These are phyloP conservation scores for Fragilariopsis cylindrus DNA, from an alignment of 108 stramenopile genomes.

Conservation along the genomic window DNA sequence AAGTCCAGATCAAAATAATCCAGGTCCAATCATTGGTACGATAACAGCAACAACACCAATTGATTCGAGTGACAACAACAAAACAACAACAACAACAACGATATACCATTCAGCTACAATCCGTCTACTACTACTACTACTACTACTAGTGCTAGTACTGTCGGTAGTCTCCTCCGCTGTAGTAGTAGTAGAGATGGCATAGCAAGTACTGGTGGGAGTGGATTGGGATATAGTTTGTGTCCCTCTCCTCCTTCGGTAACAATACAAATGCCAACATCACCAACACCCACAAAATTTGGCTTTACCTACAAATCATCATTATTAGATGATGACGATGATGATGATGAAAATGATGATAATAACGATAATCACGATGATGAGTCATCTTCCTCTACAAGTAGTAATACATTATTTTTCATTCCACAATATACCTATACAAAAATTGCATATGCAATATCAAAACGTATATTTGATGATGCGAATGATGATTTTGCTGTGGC, in stretches of 20 bases:
- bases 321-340: not conserved
- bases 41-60: too few relatives aligned
- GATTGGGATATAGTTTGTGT: too few relatives aligned
- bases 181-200: not conserved
- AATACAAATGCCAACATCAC: not conserved
- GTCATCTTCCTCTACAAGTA: not conserved
- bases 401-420: slow-evolving; percentile 3
- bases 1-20: too few relatives aligned
- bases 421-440: slow-evolving; percentile 31
- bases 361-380: slow-evolving; percentile 2
- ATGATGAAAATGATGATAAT: not conserved
- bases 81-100: too few relatives aligned
- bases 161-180: not conserved
- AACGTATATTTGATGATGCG: slow-evolving; percentile 16
- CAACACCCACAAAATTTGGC: not conserved
- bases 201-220: not conserved
- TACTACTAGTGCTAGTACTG: too few relatives aligned
- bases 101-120: too few relatives aligned
- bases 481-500: slow-evolving; percentile 37
- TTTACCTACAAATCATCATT: not conserved
- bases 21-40: too few relatives aligned
- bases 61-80: too few relatives aligned
- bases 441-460: slow-evolving; percentile 25
- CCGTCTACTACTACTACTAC: too few relatives aligned
- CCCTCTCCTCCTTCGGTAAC: not conserved